Conservation (phyloP, 352 stramenopile species). For the Elongisporangium anandrum region DNA sequence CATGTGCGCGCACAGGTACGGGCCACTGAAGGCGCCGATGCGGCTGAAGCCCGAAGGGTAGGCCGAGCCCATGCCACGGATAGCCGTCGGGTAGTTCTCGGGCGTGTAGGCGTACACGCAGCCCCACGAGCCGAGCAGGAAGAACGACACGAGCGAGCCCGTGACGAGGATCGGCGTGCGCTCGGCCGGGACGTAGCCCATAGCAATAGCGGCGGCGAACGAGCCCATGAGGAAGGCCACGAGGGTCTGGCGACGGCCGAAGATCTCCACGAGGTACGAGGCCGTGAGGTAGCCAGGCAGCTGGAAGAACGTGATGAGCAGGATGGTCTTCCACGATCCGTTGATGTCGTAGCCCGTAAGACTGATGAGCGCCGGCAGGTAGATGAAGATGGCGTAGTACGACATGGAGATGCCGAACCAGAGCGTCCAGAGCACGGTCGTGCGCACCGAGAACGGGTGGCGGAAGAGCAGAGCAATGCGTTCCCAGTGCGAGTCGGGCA, state of each 20-base stretch:
- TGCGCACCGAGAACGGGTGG: conserved; percentile 43
- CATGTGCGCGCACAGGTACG: conserved; percentile 64
- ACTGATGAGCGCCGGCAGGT: conserved; percentile 44
- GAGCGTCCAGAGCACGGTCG: conserved; percentile 57
- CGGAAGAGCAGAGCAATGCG: conserved; percentile 53
- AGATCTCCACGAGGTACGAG: conserved; percentile 41
- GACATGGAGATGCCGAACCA: conserved; percentile 69
- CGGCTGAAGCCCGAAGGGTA: conserved; percentile 64
- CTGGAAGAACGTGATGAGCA: conserved; percentile 63
- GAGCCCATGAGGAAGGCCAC: conserved; percentile 42
- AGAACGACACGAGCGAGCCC: conserved; percentile 56
- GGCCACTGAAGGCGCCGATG: conserved; percentile 59
- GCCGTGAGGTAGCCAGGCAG: conserved; percentile 58
- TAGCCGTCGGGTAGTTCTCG: conserved; percentile 70
- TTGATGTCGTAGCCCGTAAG: conserved; percentile 65
- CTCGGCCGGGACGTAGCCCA: conserved; percentile 53
- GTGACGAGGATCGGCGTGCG: conserved; percentile 38
- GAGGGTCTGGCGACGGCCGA: conserved; percentile 51
- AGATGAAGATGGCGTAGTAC: conserved; percentile 71
- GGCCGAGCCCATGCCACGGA: conserved; percentile 60
- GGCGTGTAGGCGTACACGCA: conserved; percentile 71
- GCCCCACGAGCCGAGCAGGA: conserved; percentile 63
- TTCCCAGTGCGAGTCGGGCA: conserved; percentile 43
- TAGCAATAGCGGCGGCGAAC: conserved; percentile 44
- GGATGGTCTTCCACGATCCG: conserved; percentile 36